Evolutionary conservation across 2,329 filamentous ascomycete genomes (phyloP).

Genomic region (Thielaviopsis cerberus): DNA sequence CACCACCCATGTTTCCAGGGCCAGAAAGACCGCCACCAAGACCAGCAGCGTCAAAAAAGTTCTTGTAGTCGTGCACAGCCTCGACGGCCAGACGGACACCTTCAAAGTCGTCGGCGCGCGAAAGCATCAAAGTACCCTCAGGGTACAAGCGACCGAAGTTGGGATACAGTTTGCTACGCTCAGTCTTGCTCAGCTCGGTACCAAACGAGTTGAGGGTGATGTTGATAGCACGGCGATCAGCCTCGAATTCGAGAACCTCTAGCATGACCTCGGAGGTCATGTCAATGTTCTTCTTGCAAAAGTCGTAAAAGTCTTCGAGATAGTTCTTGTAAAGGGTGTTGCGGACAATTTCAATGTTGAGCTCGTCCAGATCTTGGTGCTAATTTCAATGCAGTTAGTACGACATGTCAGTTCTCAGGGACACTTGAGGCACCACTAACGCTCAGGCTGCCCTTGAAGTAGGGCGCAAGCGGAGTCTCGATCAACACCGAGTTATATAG

Average conservation of each 20-base stretch:
- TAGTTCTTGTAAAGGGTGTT: constrained; percentile 99
- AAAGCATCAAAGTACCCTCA: constrained; percentile 87
- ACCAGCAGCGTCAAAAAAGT: constrained; percentile 82
- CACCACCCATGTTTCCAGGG: constrained; percentile 68
- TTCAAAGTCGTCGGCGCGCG: constrained; percentile 83
- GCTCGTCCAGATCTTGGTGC: constrained; percentile 89
- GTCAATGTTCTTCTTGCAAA: constrained; percentile 76
- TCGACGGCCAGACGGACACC: constrained; percentile 87
- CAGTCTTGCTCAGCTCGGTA: constrained; percentile 81
- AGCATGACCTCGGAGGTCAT: constrained; percentile 91
- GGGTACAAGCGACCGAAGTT: constrained; percentile 80
- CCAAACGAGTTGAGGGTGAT: constrained; percentile 98
- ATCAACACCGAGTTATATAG: constrained; percentile 96
- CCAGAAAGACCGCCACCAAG: constrained; percentile 52
- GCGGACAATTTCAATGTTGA: constrained; percentile 97
- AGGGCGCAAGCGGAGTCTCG: constrained; percentile 85
- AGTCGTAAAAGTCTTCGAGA: constrained; percentile 88
- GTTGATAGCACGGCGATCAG: constrained; percentile 90
- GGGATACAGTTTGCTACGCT: constrained; percentile 91
- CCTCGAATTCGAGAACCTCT: constrained; percentile 90
- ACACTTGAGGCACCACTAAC: neutral
- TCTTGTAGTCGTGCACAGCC: constrained; percentile 81
- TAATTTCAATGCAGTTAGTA: constrained; percentile 4
- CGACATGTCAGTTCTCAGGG: neutral
- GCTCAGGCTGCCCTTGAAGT: constrained; percentile 92